phyloP scores from a whole-genome alignment of 441 rosid genomes.

The Dalechampia spathulata region DNA sequence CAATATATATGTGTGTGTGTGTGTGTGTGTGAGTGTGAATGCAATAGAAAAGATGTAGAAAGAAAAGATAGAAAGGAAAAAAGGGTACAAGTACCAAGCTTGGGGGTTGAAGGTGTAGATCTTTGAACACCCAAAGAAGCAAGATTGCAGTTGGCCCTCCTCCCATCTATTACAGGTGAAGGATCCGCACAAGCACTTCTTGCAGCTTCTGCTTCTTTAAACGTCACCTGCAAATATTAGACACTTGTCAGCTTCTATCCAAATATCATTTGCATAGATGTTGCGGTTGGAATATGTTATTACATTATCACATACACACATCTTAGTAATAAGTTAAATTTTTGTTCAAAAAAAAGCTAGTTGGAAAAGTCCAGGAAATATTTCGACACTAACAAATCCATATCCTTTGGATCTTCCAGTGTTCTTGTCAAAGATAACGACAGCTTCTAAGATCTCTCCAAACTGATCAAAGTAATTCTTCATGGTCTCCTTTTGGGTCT shows the following conservation, averaged over 20 bases:
- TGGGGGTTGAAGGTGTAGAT: slow-evolving; percentile 79
- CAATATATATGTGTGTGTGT: too few relatives aligned
- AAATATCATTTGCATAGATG: too few relatives aligned
- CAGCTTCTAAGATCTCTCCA: slow-evolving; percentile 20
- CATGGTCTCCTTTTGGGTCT: slow-evolving; percentile 20
- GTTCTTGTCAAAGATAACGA: slow-evolving; percentile 18
- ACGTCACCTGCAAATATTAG: slow-evolving; percentile 91
- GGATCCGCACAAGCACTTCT: slow-evolving; percentile 74
- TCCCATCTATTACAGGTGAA: slow-evolving; percentile 76
- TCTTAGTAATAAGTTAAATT: neutral
- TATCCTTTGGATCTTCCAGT: slow-evolving; percentile 25
- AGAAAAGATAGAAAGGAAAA: neutral
- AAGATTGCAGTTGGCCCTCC: slow-evolving; percentile 83
- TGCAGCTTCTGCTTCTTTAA: slow-evolving; percentile 81
- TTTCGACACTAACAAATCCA: slow-evolving; percentile 19
- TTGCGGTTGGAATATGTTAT: too few relatives aligned
- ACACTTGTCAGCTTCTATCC: too few relatives aligned
- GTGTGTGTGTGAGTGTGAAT: neutral
- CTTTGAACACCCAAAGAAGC: slow-evolving; percentile 80
- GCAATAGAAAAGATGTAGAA: neutral
- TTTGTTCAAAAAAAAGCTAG: too few relatives aligned
- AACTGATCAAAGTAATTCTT: slow-evolving; percentile 17
- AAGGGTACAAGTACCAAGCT: slow-evolving; percentile 33
- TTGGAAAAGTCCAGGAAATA: too few relatives aligned
- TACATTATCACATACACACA: neutral